Conservation (phyloP, 2,329 filamentous ascomycete species). For the Aspergillus carbonarius region DNA sequence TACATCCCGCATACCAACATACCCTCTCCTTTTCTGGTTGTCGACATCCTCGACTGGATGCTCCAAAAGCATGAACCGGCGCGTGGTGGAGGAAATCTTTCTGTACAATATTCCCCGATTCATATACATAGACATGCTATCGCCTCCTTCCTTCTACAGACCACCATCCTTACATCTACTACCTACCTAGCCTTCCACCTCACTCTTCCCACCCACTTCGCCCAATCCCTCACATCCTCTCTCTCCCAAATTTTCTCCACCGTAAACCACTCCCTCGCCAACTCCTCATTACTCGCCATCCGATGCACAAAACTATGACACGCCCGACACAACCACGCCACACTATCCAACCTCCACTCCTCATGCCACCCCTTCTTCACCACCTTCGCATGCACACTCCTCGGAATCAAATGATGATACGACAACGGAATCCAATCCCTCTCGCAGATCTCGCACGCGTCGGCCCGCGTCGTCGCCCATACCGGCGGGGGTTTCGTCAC, state of each 20-base stretch:
- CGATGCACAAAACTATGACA: slow-evolving; percentile 82
- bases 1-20: not conserved
- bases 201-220: slow-evolving; percentile 68
- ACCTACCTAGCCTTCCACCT: slow-evolving; percentile 66
- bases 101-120: not conserved
- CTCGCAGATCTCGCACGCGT: slow-evolving; percentile 72
- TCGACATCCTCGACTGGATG: not conserved
- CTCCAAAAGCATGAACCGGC: not conserved
- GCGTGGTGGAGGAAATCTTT: not conserved
- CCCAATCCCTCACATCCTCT: slow-evolving; percentile 71
- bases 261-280: slow-evolving; percentile 71
- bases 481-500: slow-evolving; percentile 63
- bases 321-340: slow-evolving; percentile 81
- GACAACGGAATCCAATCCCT: slow-evolving; percentile 73
- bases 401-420: slow-evolving; percentile 86
- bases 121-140: not conserved
- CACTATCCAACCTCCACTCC: slow-evolving; percentile 71
- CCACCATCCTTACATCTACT: too few species aligned
- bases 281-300: slow-evolving; percentile 71
- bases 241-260: slow-evolving; percentile 68
- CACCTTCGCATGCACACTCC: slow-evolving; percentile 71
- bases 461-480: slow-evolving; percentile 57
- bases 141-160: not conserved
- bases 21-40: not conserved
- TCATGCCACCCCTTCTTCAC: slow-evolving; percentile 77